Conservation (phyloP, 2,329 filamentous ascomycete genomes). For the Periglandula ipomoeae region DNA sequence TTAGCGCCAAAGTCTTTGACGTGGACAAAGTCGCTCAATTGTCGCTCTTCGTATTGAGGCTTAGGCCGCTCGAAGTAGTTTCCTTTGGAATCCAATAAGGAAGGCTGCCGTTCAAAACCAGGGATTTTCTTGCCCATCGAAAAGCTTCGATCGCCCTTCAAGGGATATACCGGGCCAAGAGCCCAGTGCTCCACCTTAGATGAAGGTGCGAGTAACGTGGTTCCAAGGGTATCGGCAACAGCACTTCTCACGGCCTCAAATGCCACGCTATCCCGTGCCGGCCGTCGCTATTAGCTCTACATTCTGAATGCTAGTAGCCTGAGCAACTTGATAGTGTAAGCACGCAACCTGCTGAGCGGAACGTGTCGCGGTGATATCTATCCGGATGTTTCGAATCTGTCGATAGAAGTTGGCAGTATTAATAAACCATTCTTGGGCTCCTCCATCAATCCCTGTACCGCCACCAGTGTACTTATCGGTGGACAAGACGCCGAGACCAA, state of each 20-base stretch:
- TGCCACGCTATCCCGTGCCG: slow-evolving; percentile 4
- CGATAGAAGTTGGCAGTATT: slow-evolving; percentile 14
- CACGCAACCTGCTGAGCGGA: slow-evolving; percentile 1
- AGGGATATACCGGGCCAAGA: too few relatives aligned
- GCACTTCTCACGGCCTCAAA: too few relatives aligned
- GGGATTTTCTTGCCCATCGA: neutral
- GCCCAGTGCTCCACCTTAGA: too few relatives aligned
- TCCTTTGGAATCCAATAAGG: slow-evolving; percentile 2
- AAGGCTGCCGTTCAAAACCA: neutral
- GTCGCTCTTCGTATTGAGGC: slow-evolving; percentile 37
- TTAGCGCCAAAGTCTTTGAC: too few relatives aligned
- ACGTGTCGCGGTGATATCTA: neutral
- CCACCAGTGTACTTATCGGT: slow-evolving; percentile 25
- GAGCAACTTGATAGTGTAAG: slow-evolving; percentile 16
- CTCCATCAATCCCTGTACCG: neutral
- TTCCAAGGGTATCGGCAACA: too few relatives aligned
- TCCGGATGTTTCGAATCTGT: slow-evolving; percentile 12
- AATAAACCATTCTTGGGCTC: slow-evolving; percentile 9
- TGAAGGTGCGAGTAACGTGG: too few relatives aligned
- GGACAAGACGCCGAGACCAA: slow-evolving; percentile 46
- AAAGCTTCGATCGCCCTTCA: too few relatives aligned
- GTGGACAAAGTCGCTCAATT: slow-evolving; percentile 10
- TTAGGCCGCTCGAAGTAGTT: slow-evolving; percentile 40
- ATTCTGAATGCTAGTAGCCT: slow-evolving; percentile 16
- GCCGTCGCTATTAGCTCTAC: slow-evolving; percentile 10